Conservation (phyloP, 1,284 basidiomycete genomes). For the Phaffia rhodozyma region DNA sequence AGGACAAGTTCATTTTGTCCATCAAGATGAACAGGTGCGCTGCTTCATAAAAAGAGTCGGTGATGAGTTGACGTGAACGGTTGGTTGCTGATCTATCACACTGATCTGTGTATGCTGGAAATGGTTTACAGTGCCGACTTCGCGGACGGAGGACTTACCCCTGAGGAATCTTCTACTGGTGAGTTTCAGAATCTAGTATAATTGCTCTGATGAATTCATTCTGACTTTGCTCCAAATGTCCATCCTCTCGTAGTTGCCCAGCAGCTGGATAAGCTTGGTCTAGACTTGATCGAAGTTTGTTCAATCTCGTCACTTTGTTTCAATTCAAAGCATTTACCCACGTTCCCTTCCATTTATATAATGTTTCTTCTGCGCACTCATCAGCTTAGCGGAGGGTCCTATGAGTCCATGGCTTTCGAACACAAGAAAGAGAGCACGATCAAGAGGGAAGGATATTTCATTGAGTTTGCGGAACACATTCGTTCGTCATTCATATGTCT, state of each 20-base stretch:
- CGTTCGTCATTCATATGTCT: conserved; percentile 17
- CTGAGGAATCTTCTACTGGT: conserved; percentile 32
- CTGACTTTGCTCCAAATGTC: too few species aligned
- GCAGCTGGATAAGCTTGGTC: conserved; percentile 37
- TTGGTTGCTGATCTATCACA: not conserved
- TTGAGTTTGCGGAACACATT: conserved; percentile 38
- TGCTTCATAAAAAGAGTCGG: not conserved
- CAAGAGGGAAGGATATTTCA: conserved; percentile 37
- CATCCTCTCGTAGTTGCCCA: conserved; percentile 11
- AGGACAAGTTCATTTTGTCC: conserved; percentile 37
- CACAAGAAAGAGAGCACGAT: conserved; percentile 34
- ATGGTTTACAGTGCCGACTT: conserved; percentile 30
- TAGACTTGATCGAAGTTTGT: conserved; percentile 44
- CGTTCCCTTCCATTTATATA: not conserved
- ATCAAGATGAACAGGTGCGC: conserved; percentile 42
- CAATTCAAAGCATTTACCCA: not conserved
- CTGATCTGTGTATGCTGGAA: conserved; percentile 13
- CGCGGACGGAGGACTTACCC: conserved; percentile 34
- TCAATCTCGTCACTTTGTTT: not conserved
- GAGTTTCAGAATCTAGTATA: too few species aligned
- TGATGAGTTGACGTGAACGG: not conserved
- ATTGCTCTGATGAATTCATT: too few species aligned
- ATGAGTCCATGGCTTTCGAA: conserved; percentile 32
- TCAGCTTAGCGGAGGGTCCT: conserved; percentile 36
- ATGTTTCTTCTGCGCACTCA: conserved; percentile 22